Evolutionary conservation across 1,284 basidiomycete genomes (phyloP).

Genomic region (Coniferiporia weirii): DNA sequence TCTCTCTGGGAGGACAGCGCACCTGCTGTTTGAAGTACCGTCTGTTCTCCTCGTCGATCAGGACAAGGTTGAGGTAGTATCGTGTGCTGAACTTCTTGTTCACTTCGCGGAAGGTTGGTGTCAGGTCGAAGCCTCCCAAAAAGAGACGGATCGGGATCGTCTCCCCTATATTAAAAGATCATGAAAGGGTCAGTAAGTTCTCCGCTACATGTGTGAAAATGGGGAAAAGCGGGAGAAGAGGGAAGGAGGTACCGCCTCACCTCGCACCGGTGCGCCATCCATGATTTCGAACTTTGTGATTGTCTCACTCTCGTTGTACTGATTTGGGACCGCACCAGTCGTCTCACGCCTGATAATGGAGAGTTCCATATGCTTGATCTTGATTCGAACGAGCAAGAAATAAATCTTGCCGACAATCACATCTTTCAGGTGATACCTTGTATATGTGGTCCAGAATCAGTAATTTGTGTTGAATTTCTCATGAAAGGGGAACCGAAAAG

Average conservation of each 20-base stretch:
- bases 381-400: conserved; percentile 97
- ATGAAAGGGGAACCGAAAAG: not conserved
- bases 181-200: not conserved
- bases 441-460: not conserved
- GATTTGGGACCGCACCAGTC: conserved; percentile 92
- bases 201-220: not conserved
- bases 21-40: conserved; percentile 92
- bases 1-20: conserved; percentile 14
- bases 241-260: conserved; percentile 33
- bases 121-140: conserved; percentile 96
- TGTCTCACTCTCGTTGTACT: conserved; percentile 98
- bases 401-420: conserved; percentile 99
- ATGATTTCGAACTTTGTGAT: conserved; percentile 99
- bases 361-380: conserved; percentile 99
- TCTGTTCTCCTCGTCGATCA: conserved; percentile 97
- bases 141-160: conserved; percentile 98
- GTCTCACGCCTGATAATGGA: conserved; percentile 97
- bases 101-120: conserved; percentile 97
- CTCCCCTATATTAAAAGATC: conserved; percentile 56
- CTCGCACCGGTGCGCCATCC: conserved; percentile 94
- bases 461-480: not conserved
- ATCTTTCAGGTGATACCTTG: conserved; percentile 95
- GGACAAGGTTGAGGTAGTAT: conserved; percentile 95
- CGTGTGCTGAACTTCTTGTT: conserved; percentile 99
- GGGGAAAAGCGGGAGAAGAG: not conserved